phyloP scores from a whole-genome alignment of 306 rosid species.

The Sphenostylis stenocarpa region DNA sequence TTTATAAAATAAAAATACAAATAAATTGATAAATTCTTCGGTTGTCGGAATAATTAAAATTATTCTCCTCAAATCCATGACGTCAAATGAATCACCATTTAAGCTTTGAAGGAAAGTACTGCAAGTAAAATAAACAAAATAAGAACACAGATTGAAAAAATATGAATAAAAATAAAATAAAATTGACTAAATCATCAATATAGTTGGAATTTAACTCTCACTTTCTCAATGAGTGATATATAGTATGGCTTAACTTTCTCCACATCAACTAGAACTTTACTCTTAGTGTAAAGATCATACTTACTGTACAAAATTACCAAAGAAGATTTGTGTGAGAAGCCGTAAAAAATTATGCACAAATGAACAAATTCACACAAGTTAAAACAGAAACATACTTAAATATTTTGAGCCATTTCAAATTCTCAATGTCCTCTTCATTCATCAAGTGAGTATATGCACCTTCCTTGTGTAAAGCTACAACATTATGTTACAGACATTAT shows the following conservation, averaged over 20 bases:
- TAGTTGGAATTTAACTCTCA: conserved; percentile 9
- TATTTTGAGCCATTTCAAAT: conserved; percentile 70
- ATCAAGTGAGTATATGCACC: conserved; percentile 72
- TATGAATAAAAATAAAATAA: too few species aligned
- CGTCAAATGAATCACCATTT: conserved; percentile 35
- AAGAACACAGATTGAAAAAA: not conserved
- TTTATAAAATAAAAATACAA: not conserved
- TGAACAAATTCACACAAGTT: too few species aligned
- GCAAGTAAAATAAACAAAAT: not conserved
- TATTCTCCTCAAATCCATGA: not conserved
- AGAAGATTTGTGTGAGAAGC: not conserved
- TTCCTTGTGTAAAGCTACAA: conserved; percentile 68
- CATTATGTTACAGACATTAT: not conserved
- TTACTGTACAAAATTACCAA: conserved; percentile 45
- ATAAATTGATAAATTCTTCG: not conserved
- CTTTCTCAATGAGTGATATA: conserved; percentile 72
- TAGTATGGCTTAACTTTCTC: conserved; percentile 81
- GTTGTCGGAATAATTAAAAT: not conserved
- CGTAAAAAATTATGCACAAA: not conserved
- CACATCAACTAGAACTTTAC: conserved; percentile 62
- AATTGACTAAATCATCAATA: not conserved
- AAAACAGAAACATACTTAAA: conserved; percentile 22
- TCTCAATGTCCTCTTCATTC: conserved; percentile 70
- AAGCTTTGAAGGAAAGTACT: conserved; percentile 45
- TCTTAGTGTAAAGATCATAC: conserved; percentile 86